These are phyloP conservation scores for Cytospora chrysosperma DNA, from an alignment of 2,329 filamentous ascomycete species.

Conservation along the genomic window DNA sequence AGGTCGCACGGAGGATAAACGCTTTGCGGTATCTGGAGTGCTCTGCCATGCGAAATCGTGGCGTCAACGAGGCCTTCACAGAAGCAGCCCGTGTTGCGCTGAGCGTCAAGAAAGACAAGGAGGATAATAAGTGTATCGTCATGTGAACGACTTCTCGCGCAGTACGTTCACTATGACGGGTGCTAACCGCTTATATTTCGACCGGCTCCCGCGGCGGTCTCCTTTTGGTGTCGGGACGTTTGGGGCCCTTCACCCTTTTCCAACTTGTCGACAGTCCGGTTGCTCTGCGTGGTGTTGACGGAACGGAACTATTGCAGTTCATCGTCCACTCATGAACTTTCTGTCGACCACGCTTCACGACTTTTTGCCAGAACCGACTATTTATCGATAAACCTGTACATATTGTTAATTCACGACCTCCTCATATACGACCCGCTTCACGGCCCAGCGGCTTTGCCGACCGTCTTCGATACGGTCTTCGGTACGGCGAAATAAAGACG, in stretches of 20 bases:
- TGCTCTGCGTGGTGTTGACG: not conserved
- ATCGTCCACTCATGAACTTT: not conserved
- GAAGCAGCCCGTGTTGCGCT: constrained; percentile 94
- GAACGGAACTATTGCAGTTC: not conserved
- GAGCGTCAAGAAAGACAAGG: constrained; percentile 64
- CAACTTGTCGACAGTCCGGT: not conserved
- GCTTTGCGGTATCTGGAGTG: constrained; percentile 96
- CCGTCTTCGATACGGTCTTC: not conserved
- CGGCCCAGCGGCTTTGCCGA: not conserved
- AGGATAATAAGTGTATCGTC: constrained; percentile 59
- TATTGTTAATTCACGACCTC: not conserved
- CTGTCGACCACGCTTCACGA: not conserved
- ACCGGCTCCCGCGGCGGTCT: not conserved
- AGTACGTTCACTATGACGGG: not conserved
- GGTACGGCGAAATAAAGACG: not conserved
- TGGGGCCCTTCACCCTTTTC: not conserved
- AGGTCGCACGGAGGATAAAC: constrained; percentile 87
- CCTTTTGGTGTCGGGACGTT: not conserved
- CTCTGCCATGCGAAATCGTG: constrained; percentile 96
- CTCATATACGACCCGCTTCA: constrained; percentile 1
- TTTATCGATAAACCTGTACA: not conserved
- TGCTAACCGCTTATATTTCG: not conserved
- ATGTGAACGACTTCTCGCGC: constrained; percentile 47
- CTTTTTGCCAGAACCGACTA: not conserved
- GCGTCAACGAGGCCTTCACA: constrained; percentile 97